phyloP scores from a whole-genome alignment of 2,329 filamentous ascomycete genomes.

The Aureobasidium sp. region DNA sequence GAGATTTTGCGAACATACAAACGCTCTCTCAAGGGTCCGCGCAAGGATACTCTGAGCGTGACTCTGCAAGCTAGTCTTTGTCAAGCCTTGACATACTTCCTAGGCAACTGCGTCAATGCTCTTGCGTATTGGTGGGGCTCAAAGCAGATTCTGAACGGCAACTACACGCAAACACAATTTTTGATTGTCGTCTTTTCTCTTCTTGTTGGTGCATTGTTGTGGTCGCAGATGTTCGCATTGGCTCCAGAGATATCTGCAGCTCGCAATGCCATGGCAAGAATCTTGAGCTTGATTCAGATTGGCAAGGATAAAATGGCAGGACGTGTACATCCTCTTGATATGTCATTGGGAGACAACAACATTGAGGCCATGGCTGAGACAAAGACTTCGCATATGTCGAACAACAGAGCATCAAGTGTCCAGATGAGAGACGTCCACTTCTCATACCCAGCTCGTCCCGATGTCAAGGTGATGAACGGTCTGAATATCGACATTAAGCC shows the following conservation, averaged over 20 bases:
- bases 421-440: constrained; percentile 54
- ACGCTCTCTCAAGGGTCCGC: constrained; percentile 17
- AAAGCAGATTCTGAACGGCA: constrained; percentile 57
- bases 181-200: constrained; percentile 65
- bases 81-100: constrained; percentile 51
- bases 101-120: constrained; percentile 61
- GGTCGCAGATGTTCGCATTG: constrained; percentile 66
- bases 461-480: constrained; percentile 45
- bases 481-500: constrained; percentile 23
- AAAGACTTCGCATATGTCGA: background rate
- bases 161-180: constrained; percentile 60
- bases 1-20: constrained; percentile 31
- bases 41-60: constrained; percentile 16
- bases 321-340: constrained; percentile 8
- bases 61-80: constrained; percentile 33
- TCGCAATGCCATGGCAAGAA: constrained; percentile 49
- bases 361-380: constrained; percentile 22
- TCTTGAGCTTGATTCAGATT: constrained; percentile 37
- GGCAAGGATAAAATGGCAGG: constrained; percentile 18
- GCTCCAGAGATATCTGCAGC: constrained; percentile 65
- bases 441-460: constrained; percentile 55
- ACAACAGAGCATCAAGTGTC: constrained; percentile 26
- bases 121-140: constrained; percentile 76
- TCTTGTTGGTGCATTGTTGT: constrained; percentile 63
- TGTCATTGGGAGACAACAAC: constrained; percentile 16